phyloP scores from a whole-genome alignment of 2,329 filamentous ascomycete species.

The Fusarium floridanum region DNA sequence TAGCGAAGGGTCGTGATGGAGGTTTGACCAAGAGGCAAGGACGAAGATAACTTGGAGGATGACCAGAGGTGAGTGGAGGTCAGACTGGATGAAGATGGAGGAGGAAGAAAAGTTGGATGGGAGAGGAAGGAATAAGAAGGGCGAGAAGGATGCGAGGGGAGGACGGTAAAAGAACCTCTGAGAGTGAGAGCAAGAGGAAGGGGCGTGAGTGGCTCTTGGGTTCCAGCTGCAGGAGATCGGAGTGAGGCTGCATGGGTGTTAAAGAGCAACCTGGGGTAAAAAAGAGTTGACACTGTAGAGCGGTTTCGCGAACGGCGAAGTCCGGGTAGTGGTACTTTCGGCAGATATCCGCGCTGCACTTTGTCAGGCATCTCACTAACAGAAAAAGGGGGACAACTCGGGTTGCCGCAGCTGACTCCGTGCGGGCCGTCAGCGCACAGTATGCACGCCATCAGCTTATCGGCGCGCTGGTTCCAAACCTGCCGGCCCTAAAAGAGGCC shows the following conservation, averaged over 20 bases:
- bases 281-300: constrained; percentile 42
- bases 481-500: constrained; percentile 41
- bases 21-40: constrained; percentile 9
- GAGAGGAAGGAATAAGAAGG: constrained; percentile 45
- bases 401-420: constrained; percentile 26
- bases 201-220: constrained; percentile 48
- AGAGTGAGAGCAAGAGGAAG: constrained; percentile 44
- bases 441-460: constrained; percentile 49
- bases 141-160: constrained; percentile 40
- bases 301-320: constrained; percentile 34
- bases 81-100: constrained; percentile 21
- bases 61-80: constrained; percentile 9
- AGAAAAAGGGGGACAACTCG: neutral
- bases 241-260: constrained; percentile 42
- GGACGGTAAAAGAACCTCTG: constrained; percentile 46
- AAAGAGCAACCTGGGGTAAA: constrained; percentile 41
- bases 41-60: constrained; percentile 6
- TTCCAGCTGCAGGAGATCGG: constrained; percentile 43
- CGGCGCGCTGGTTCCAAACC: constrained; percentile 39
- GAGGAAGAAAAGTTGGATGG: constrained; percentile 40
- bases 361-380: neutral
- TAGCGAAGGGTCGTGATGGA: constrained; percentile 17
- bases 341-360: constrained; percentile 22
- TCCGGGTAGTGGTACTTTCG: constrained; percentile 35
- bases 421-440: constrained; percentile 32